Percentiles rank a stretch among this genome's conserved stretches.
Conservation (phyloP, 1,284 basidiomycete species). For the Ceratobasidium sp. region DNA sequence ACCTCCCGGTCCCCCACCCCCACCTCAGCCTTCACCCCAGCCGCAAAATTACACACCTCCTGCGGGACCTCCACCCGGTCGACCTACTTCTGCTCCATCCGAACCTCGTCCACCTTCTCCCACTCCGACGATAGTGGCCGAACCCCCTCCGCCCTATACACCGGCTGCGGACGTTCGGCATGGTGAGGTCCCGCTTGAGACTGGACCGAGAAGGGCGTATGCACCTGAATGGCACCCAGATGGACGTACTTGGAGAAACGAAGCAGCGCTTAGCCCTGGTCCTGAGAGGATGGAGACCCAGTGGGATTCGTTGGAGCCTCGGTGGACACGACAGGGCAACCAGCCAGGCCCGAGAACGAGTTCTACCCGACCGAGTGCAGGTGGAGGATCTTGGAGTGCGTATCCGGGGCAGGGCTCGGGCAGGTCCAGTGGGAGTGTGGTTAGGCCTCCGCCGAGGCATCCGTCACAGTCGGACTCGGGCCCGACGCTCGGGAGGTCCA, state of each 20-base stretch:
- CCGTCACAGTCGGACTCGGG: background rate
- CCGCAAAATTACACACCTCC: constrained; percentile 28
- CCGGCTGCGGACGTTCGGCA: constrained; percentile 58
- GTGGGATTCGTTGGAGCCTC: background rate
- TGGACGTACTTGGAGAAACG: background rate
- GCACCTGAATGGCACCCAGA: constrained; percentile 8
- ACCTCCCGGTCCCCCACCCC: background rate
- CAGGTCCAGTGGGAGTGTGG: background rate
- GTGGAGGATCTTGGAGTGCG: constrained; percentile 16
- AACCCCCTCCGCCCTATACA: constrained; percentile 72
- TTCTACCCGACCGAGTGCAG: background rate
- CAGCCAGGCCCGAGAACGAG: background rate
- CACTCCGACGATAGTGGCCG: constrained; percentile 43
- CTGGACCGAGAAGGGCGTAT: constrained; percentile 66
- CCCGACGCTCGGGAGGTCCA: constrained; percentile 8
- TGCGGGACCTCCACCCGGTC: constrained; percentile 33
- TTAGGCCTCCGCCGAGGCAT: constrained; percentile 33
- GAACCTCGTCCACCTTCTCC: constrained; percentile 14
- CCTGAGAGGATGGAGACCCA: background rate
- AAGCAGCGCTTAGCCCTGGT: background rate
- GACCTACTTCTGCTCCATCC: background rate
- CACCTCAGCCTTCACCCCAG: no score
- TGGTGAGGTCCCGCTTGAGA: constrained; percentile 67
- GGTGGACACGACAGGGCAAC: background rate
- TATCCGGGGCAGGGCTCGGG: background rate